Percentiles rank a stretch among this genome's conserved stretches.
These are phyloP conservation scores for Dactylonectria macrodidyma DNA, from an alignment of 2,329 filamentous ascomycete species.

Conservation along the genomic window DNA sequence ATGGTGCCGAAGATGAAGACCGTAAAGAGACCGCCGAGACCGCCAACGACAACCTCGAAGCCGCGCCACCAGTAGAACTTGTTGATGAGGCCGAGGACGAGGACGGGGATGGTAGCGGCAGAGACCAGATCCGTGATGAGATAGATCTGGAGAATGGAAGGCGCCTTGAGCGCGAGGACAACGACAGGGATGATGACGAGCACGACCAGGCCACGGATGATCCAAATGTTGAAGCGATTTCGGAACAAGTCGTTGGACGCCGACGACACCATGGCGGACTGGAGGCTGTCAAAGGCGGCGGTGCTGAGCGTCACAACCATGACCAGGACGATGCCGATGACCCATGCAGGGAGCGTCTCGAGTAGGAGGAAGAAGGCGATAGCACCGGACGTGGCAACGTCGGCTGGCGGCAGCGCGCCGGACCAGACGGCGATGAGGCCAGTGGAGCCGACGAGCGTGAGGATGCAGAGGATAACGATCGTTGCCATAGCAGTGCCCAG, in stretches of 20 bases:
- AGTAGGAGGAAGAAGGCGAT: constrained; percentile 84
- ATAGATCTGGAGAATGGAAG: constrained; percentile 85
- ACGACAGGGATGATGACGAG: constrained; percentile 82
- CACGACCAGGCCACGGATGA: constrained; percentile 78
- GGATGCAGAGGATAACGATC: constrained; percentile 75
- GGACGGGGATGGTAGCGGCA: constrained; percentile 80
- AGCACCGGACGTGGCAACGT: constrained; percentile 70
- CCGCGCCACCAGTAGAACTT: constrained; percentile 84
- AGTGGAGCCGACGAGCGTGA: constrained; percentile 80
- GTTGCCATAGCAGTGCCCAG: constrained; percentile 80
- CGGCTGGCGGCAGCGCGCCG: constrained; percentile 74
- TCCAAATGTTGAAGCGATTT: constrained; percentile 83
- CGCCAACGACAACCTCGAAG: constrained; percentile 84
- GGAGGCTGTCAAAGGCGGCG: constrained; percentile 84
- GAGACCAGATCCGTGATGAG: constrained; percentile 86
- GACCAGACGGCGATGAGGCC: constrained; percentile 86
- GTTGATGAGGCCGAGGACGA: constrained; percentile 80
- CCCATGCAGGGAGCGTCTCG: constrained; percentile 81
- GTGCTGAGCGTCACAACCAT: constrained; percentile 85
- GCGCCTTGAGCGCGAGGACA: constrained; percentile 80
- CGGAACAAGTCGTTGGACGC: constrained; percentile 89
- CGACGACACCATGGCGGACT: constrained; percentile 88
- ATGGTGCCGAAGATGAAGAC: constrained; percentile 87
- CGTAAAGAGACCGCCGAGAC: constrained; percentile 82
- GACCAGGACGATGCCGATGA: constrained; percentile 85